phyloP scores from a whole-genome alignment of 495 filamentous ascomycete species.

The Pyrenula massariospora region DNA sequence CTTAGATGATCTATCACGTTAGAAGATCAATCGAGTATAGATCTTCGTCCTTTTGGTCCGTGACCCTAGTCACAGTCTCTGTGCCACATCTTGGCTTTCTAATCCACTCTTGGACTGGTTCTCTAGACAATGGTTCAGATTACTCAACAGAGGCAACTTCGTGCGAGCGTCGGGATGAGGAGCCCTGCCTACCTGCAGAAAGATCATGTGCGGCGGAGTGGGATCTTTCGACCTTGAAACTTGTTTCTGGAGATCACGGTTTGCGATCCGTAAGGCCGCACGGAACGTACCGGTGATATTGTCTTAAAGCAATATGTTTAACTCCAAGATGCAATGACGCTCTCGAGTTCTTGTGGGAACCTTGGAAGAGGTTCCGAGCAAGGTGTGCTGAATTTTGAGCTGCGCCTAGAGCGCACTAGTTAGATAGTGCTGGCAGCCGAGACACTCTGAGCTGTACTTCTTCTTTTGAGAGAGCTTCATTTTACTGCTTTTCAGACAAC shows the following conservation, averaged over 20 bases:
- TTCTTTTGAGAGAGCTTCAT: not conserved
- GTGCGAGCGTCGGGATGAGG: not conserved
- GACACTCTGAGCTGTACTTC: not conserved
- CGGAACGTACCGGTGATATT: not conserved
- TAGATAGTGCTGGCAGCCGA: too few species aligned
- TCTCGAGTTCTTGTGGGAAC: not conserved
- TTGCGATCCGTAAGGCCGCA: not conserved
- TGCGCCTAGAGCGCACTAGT: not conserved
- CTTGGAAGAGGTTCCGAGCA: too few species aligned
- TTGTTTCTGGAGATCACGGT: not conserved
- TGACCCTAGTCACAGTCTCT: not conserved
- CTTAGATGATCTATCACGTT: too few species aligned
- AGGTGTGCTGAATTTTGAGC: not conserved
- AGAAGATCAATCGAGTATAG: too few species aligned
- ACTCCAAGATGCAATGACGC: not conserved
- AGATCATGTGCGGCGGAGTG: not conserved
- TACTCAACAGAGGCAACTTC: not conserved
- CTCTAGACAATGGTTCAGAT: too few species aligned
- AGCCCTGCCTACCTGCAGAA: not conserved
- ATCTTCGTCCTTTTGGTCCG: not conserved
- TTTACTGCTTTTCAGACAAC: not conserved
- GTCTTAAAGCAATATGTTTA: not conserved
- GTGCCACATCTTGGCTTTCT: not conserved
- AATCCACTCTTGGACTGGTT: too few species aligned
- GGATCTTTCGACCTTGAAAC: not conserved